Evolutionary conservation across 306 rosid species (phyloP), one percentile per base, ranked within the genome.

Genomic region (Hippophae tibetana): DNA sequence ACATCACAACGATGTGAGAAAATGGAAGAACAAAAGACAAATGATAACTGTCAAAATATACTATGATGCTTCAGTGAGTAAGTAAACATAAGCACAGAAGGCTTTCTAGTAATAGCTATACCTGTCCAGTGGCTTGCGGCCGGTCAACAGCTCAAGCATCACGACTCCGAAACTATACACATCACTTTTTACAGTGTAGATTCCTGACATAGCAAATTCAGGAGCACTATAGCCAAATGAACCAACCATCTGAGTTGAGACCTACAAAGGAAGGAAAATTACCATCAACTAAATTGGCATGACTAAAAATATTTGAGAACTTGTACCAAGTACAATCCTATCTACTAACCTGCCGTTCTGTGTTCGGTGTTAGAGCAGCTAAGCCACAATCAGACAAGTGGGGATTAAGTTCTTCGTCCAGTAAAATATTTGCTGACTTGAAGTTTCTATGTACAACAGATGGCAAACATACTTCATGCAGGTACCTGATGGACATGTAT

Each of bases 211-310:
- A 62, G 97, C 94, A 68, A 88, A 93, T 73, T 93, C 99, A 0
- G 99, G 99, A 75, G 99, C 99, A 57, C 99, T 93, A 63, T 93
- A 93, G 70, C 99, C 99, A 69, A 93, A 93, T 38, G 96, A 89
- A 58, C 99, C 99, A 5, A 93, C 89, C 95, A 93, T 86, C 68
- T 88, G 99, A 64, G 99, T 84, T 57, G 95, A 83, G 60, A 92
- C 84, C 98, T 92, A 90, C 40, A 48, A 58, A 69, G 58, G 54
- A 67, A 53, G 18, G 74, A 66, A 54, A 13, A 56, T n/a, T 49
- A 12, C 45, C 40, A 57, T 31, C 63, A 14, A 56, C 7, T n/a
- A 53, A 42, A 52, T 42, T 41, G 38, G 38, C 38, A 31, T 31
- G 38, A 66, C 70, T 18, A 7, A 59, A 69, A 44, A 58, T 13